phyloP scores from a whole-genome alignment of 805 yeast species.

The Candida coquimbonensis region DNA sequence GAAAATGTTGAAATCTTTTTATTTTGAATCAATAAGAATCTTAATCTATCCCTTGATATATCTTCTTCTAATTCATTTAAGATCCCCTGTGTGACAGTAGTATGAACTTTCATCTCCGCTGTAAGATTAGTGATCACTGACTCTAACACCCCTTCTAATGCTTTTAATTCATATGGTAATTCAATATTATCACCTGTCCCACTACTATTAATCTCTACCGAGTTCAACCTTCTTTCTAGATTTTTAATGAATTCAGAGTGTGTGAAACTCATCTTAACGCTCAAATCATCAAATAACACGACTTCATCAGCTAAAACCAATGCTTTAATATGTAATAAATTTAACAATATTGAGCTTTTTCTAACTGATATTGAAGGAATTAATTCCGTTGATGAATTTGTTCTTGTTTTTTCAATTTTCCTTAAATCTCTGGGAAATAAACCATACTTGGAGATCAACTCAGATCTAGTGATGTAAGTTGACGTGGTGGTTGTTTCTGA shows the following conservation, averaged over 20 bases:
- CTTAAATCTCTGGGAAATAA: conserved; percentile 85
- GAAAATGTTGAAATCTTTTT: conserved; percentile 79
- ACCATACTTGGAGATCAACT: conserved; percentile 66
- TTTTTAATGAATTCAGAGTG: conserved; percentile 78
- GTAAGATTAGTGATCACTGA: conserved; percentile 72
- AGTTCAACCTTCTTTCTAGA: conserved; percentile 55
- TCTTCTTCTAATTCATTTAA: conserved; percentile 73
- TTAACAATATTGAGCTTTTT: conserved; percentile 61
- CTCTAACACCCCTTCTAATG: conserved; percentile 79
- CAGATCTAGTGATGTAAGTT: conserved; percentile 64
- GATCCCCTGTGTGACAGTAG: conserved; percentile 66
- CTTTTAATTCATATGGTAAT: conserved; percentile 85
- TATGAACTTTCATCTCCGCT: conserved; percentile 82
- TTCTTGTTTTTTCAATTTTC: conserved; percentile 62
- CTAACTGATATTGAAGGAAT: conserved; percentile 80
- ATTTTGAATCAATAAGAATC: conserved; percentile 74
- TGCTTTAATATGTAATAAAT: conserved; percentile 73
- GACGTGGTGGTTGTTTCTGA: conserved; percentile 44
- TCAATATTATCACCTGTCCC: conserved; percentile 15
- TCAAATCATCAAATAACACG: conserved; percentile 68
- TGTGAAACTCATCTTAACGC: conserved; percentile 50
- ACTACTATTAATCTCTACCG: neutral
- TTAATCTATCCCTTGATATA: conserved; percentile 70
- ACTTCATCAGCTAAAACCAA: conserved; percentile 65
- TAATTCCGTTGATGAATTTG: conserved; percentile 47